Percentiles rank a stretch among this genome's conserved stretches.
Evolutionary conservation across 225 moss, liverwort and hornwort genomes (phyloP).

Genomic region (Pleurozium schreberi): DNA sequence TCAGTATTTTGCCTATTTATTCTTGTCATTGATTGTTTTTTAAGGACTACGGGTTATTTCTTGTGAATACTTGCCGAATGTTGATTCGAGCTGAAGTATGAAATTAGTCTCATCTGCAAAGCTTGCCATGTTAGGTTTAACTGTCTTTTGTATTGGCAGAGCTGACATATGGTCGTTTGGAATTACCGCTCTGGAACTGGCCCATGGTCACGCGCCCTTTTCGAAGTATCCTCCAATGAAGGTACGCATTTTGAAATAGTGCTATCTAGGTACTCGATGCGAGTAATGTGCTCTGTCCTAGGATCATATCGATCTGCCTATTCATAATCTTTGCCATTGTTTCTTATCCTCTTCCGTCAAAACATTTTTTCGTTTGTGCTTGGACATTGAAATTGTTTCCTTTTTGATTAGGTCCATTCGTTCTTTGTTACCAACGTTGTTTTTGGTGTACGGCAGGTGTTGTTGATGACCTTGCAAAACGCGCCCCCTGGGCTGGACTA

Average conservation of each 20-base stretch:
- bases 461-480: slow-evolving; percentile 97
- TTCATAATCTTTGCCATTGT: background rate
- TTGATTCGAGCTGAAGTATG: background rate
- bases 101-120: background rate
- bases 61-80: background rate
- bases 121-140: background rate
- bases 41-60: background rate
- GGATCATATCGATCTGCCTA: background rate
- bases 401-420: background rate
- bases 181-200: slow-evolving; percentile 95
- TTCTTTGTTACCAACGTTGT: background rate
- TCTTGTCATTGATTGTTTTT: background rate
- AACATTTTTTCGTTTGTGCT: background rate
- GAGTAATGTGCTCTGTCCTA: background rate
- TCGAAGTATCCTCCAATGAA: slow-evolving; percentile 99
- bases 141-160: slow-evolving; percentile 19
- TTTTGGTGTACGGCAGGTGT: slow-evolving; percentile 29
- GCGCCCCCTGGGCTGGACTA: slow-evolving; percentile 95
- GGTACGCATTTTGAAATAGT: slow-evolving; percentile 23
- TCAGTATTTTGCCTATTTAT: slow-evolving; percentile 4
- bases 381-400: background rate
- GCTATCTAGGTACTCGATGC: background rate
- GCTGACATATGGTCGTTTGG: slow-evolving; percentile 99
- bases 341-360: background rate
- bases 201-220: slow-evolving; percentile 96